Percentiles rank a stretch among this genome's conserved stretches.
Evolutionary conservation across 225 moss, liverwort and hornwort species (phyloP).

Genomic region (Marchantia polymorpha): DNA sequence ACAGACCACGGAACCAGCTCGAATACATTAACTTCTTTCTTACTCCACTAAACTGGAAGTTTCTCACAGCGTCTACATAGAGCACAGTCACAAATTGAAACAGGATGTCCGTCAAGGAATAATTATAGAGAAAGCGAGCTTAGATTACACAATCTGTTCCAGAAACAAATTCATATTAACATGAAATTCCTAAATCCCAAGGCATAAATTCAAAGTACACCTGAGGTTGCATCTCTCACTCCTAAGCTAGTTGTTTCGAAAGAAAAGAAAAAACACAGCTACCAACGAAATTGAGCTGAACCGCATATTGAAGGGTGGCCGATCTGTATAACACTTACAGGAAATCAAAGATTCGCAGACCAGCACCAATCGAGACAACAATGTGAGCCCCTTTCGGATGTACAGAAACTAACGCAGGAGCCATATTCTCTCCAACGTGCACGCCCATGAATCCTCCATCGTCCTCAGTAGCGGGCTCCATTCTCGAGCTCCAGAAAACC

Average conservation of each 20-base stretch:
- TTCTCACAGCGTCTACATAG: too few relatives aligned
- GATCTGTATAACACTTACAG: conserved; percentile 21
- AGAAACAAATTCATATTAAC: background rate
- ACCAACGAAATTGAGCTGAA: background rate
- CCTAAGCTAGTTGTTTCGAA: background rate
- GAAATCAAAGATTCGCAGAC: conserved; percentile 82
- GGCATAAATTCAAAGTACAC: background rate
- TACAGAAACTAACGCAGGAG: conserved; percentile 68
- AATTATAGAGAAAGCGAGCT: too few relatives aligned
- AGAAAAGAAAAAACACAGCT: background rate
- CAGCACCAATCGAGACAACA: conserved; percentile 76
- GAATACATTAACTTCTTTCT: too few relatives aligned
- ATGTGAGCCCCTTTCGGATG: conserved; percentile 55
- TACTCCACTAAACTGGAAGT: too few relatives aligned
- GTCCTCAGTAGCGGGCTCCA: conserved; percentile 22
- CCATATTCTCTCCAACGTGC: conserved; percentile 47
- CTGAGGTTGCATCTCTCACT: background rate
- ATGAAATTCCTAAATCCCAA: background rate
- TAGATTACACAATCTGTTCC: background rate
- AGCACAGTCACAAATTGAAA: too few relatives aligned
- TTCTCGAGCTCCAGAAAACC: background rate
- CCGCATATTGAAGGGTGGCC: background rate
- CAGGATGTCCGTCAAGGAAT: too few relatives aligned
- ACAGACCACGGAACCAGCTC: too few relatives aligned
- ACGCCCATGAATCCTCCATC: conserved; percentile 9